These are phyloP conservation scores for Bimuria novae-zelandiae DNA, from an alignment of 2,329 filamentous ascomycete genomes.

Conservation along the genomic window DNA sequence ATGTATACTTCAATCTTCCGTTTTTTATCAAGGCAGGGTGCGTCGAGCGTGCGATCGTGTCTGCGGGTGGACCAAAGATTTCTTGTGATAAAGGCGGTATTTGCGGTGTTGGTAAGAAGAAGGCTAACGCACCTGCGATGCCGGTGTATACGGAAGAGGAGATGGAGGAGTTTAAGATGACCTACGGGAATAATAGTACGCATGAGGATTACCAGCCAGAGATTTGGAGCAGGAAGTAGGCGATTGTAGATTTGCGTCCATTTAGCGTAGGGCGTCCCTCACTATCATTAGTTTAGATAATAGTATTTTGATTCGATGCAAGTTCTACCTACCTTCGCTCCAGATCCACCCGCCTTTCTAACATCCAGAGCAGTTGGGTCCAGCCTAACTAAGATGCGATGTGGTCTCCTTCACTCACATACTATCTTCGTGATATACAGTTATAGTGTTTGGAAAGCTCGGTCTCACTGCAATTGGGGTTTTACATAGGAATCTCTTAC, in stretches of 20 bases:
- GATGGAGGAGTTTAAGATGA: not conserved
- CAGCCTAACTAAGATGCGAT: no score
- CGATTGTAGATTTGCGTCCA: not conserved
- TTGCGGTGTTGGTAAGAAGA: slow-evolving; percentile 1
- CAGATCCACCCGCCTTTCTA: no score
- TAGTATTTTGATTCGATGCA: no score
- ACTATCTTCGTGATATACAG: no score
- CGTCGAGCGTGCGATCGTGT: not conserved
- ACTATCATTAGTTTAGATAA: no score
- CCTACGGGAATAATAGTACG: not conserved
- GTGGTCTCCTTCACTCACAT: no score
- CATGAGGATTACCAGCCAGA: not conserved
- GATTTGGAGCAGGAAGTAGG: not conserved
- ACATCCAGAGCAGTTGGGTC: no score
- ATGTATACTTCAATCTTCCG: not conserved
- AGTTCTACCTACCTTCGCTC: no score
- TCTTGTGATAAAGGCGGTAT: not conserved
- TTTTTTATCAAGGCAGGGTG: not conserved
- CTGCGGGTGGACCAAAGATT: not conserved
- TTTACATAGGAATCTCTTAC: no score
- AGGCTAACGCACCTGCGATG: not conserved
- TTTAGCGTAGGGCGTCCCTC: no score
- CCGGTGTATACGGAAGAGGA: not conserved
- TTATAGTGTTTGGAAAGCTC: no score
- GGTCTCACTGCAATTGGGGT: no score